Conservation (phyloP, 164 flowering plant genomes). For the Tetrastigma voinierianum region DNA sequence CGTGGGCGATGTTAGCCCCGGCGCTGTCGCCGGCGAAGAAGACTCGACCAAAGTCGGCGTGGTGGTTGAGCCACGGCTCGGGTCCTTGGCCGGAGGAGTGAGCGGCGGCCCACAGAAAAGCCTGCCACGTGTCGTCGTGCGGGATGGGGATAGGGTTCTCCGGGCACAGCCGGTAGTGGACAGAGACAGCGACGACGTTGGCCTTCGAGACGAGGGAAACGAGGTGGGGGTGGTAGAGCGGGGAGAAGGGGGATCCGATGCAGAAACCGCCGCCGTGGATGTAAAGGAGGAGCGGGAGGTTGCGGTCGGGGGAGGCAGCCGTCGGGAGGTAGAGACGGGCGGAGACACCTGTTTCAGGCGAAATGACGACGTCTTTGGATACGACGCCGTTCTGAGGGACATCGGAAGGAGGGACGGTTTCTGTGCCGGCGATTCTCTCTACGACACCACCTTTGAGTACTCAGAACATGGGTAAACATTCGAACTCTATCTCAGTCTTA, state of each 20-base stretch:
- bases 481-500: too few relatives aligned
- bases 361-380: too few relatives aligned
- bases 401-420: too few relatives aligned
- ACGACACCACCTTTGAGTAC: too few relatives aligned
- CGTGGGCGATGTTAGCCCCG: neutral
- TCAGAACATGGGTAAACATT: too few relatives aligned
- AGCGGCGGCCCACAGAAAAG: neutral
- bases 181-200: conserved; percentile 27
- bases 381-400: too few relatives aligned
- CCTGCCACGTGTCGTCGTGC: conserved; percentile 24
- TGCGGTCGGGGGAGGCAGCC: neutral
- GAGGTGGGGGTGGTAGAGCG: conserved; percentile 19
- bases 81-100: neutral
- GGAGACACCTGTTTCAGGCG: too few relatives aligned
- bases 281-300: conserved; percentile 35
- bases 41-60: neutral
- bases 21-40: conserved; percentile 2
- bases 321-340: too few relatives aligned
- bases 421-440: too few relatives aligned
- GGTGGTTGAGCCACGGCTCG: neutral
- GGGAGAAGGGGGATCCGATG: conserved; percentile 23
- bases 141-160: conserved; percentile 18
- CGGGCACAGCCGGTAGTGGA: conserved; percentile 31
- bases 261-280: conserved; percentile 46
- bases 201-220: conserved; percentile 18